Base-by-base conservation (phyloP, 1,139 yeast genomes). In the Candida sp. region DNA sequence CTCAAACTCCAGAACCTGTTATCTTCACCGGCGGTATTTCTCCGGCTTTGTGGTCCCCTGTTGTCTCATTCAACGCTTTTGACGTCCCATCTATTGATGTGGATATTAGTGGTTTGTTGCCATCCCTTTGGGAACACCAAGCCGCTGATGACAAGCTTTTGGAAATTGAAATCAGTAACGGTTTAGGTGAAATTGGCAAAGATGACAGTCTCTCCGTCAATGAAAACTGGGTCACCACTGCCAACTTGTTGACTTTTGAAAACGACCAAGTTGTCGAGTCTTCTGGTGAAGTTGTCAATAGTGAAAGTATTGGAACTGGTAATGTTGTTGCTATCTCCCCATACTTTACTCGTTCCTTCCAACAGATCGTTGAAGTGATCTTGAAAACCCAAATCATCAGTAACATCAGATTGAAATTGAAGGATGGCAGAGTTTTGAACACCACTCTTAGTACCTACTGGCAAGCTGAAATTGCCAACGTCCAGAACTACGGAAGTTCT, bases 11-110 rank as follows among this genome's bases (percentile, higher is more conserved):
- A 3, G 79, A 80, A 54, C 88, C 87, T 25, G 81, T 84, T 4
- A 77, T 90, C 28, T 90, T 78, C 68, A 84, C 96, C 1, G 96
- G 96, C 9, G 96, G 96, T 1, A 70, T 87, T 34, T 81, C 91
- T 1, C 96, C 96, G 3, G 77, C 86, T 2, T 70, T 89, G 47
- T 90, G 97, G 97, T 75, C 79, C 41, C 90, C 96, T 3, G 83
- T 88, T 51, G 96, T 90, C 11, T 84, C 90, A 3, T 77, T 80
- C 28, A 79, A 84, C 54, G 88, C 96, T 0, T 90, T 85, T 68
- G 96, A 90, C 65, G 73, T 90, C 31, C 85, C 83, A 22, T 75
- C 86, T 3, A 75, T 86, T 57, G 85, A 82, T 52, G 63, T 90
- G 45, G 96, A 90, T 58, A 62, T 90, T 48, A 82, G 92, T 5